Evolutionary conservation across 345 rosid genomes (phyloP).

Genomic region (Bruguiera sexangula): DNA sequence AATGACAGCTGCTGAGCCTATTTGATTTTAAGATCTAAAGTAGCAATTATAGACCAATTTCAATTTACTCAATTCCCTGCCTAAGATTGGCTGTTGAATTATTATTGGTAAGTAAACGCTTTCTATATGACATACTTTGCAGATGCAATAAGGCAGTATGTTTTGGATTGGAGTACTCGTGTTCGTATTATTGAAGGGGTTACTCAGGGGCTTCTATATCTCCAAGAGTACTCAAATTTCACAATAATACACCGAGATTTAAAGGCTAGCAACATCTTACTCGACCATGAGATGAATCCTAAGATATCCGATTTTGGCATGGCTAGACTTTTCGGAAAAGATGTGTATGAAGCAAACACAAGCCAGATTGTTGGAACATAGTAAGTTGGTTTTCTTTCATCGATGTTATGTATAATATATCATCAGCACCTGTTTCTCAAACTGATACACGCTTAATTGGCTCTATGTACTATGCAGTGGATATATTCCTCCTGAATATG

Average conservation of each 20-base stretch:
- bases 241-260: slow-evolving; percentile 45
- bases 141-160: slow-evolving; percentile 23
- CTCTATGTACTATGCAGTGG: slow-evolving; percentile 29
- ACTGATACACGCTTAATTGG: neutral
- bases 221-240: slow-evolving; percentile 48
- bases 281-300: slow-evolving; percentile 38
- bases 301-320: slow-evolving; percentile 49
- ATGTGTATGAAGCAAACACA: slow-evolving; percentile 35
- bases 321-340: slow-evolving; percentile 39
- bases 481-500: slow-evolving; percentile 49
- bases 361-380: slow-evolving; percentile 39
- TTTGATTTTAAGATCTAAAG: too few relatives aligned
- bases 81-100: too few relatives aligned
- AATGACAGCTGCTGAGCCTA: neutral
- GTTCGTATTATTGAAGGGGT: slow-evolving; percentile 44
- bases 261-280: slow-evolving; percentile 40
- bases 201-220: slow-evolving; percentile 48
- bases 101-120: too few relatives aligned
- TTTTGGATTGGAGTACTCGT: slow-evolving; percentile 33
- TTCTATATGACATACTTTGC: neutral
- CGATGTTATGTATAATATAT: neutral
- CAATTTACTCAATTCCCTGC: neutral
- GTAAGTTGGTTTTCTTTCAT: slow-evolving; percentile 21
- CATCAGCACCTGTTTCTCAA: neutral
- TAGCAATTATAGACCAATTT: too few relatives aligned